Evolutionary conservation across 441 rosid species (phyloP).

Genomic region (Omphalea diandra): DNA sequence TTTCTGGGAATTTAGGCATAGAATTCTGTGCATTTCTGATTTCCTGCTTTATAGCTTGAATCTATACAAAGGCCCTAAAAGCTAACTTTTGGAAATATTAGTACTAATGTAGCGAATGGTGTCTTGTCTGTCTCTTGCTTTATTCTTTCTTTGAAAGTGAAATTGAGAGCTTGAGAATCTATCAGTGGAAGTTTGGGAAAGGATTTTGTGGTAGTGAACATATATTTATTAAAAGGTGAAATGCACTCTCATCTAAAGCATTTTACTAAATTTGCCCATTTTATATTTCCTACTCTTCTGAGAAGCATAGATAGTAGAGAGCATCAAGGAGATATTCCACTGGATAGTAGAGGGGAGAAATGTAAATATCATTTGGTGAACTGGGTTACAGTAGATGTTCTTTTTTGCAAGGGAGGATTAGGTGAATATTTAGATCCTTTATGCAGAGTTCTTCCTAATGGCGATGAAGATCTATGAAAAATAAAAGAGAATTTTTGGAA

Average conservation of each 20-base stretch:
- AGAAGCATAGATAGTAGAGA: neutral
- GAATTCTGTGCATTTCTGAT: neutral
- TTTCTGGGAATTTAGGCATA: neutral
- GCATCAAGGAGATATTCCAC: neutral
- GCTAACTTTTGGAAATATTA: neutral
- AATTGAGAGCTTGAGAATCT: neutral
- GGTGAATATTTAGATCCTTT: neutral
- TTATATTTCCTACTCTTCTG: neutral
- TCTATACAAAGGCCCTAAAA: neutral
- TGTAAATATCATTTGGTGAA: neutral
- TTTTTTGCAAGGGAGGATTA: neutral
- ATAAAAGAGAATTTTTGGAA: neutral
- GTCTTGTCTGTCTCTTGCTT: too few species aligned
- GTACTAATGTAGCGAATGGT: too few species aligned
- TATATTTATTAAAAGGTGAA: neutral
- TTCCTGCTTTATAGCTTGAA: conserved; percentile 1
- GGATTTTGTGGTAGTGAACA: neutral
- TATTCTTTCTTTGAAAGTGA: neutral
- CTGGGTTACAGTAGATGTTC: neutral
- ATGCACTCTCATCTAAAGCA: too few species aligned
- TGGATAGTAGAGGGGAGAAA: neutral
- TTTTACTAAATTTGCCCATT: too few species aligned
- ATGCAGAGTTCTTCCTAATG: too few species aligned
- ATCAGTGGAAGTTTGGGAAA: neutral
- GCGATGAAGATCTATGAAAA: neutral